A percentile compares a stretch with the other conserved stretches of the same genome.
Evolutionary conservation across 306 rosid genomes (phyloP).

Genomic region (Castanea crenata): DNA sequence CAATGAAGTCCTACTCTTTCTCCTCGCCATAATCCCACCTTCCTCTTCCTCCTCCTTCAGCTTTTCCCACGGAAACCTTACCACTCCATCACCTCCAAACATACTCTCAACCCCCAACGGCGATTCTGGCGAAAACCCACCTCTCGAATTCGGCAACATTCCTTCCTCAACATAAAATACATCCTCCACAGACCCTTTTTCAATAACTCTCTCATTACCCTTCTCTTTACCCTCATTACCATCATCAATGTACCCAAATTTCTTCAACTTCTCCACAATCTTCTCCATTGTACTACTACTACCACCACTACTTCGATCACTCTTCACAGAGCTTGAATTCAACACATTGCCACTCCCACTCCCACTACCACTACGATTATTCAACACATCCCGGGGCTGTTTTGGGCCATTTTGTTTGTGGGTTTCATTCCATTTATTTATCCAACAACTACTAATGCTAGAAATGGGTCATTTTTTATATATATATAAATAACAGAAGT

Average conservation of each 20-base stretch:
- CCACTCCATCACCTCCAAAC: slow-evolving; percentile 68
- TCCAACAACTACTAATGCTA: slow-evolving; percentile 43
- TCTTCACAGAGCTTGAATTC: slow-evolving; percentile 1
- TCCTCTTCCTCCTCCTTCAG: slow-evolving; percentile 44
- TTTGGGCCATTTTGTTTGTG: slow-evolving; percentile 36
- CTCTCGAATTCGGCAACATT: slow-evolving; percentile 71
- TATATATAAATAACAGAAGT: no score
- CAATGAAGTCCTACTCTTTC: slow-evolving; percentile 54
- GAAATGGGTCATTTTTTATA: slow-evolving; percentile 22
- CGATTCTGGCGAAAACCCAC: slow-evolving; percentile 72
- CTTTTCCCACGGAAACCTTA: slow-evolving; percentile 94
- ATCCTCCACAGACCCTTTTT: slow-evolving; percentile 93
- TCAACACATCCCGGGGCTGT: slow-evolving; percentile 47
- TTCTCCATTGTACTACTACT: slow-evolving; percentile 76
- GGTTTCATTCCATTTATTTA: slow-evolving; percentile 59
- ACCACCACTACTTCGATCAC: background rate
- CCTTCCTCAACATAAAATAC: slow-evolving; percentile 85
- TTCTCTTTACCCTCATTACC: slow-evolving; percentile 32
- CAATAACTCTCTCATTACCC: slow-evolving; percentile 42
- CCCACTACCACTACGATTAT: slow-evolving; percentile 32
- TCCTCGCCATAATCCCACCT: slow-evolving; percentile 29
- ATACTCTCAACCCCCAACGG: slow-evolving; percentile 56
- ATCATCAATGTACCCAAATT: slow-evolving; percentile 65
- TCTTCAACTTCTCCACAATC: slow-evolving; percentile 80
- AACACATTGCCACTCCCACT: slow-evolving; percentile 22